phyloP scores from a whole-genome alignment of 805 yeast genomes.

The Zygosaccharomyces siamensis region DNA sequence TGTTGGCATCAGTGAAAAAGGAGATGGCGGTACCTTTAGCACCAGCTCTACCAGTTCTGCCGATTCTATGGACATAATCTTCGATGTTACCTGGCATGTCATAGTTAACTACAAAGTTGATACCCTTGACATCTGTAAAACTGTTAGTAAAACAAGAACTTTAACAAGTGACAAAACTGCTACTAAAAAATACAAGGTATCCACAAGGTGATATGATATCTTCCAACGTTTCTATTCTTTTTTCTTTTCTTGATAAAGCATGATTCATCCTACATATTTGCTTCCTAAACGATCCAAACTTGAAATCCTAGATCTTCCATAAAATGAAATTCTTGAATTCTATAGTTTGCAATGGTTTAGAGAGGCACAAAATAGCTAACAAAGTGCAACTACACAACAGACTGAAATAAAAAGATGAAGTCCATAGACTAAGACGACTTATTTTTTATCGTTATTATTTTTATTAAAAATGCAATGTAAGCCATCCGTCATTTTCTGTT shows the following conservation, averaged over 20 bases:
- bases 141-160: constrained; percentile 26
- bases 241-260: constrained; percentile 3
- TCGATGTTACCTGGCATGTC: constrained; percentile 98
- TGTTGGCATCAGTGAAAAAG: constrained; percentile 82
- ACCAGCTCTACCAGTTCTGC: constrained; percentile 99
- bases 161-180: not conserved
- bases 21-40: constrained; percentile 93
- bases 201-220: not conserved
- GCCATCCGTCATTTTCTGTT: not conserved
- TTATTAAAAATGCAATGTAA: not conserved
- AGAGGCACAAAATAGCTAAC: constrained; percentile 6
- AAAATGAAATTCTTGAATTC: not conserved
- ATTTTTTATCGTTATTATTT: not conserved
- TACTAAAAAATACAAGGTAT: constrained; percentile 3
- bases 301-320: not conserved
- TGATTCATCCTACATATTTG: constrained; percentile 6
- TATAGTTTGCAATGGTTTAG: not conserved
- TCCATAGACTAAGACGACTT: not conserved
- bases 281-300: constrained; percentile 2
- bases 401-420: constrained; percentile 7
- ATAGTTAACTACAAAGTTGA: constrained; percentile 85
- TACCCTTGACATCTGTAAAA: constrained; percentile 87
- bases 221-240: not conserved
- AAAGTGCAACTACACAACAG: constrained; percentile 8
- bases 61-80: constrained; percentile 97